Conservation (phyloP, 169 alveolate genomes). For the Plasmodium yoelii region DNA sequence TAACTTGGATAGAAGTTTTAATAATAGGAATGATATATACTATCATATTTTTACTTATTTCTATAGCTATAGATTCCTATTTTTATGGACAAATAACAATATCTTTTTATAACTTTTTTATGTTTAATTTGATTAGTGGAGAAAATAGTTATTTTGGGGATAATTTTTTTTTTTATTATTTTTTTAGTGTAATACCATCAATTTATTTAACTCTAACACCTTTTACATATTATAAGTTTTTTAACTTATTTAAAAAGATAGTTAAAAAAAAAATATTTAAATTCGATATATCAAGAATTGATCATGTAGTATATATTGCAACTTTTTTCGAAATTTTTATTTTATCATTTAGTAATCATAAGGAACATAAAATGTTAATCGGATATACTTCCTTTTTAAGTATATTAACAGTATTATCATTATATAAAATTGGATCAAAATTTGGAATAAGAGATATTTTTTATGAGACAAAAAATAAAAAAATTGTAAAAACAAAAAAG, state of each 20-base stretch:
- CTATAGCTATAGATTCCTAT: constrained; percentile 42
- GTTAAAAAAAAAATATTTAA: constrained; percentile 6
- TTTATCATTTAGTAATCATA: constrained; percentile 59
- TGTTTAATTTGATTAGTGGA: constrained; percentile 45
- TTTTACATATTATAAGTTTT: constrained; percentile 20
- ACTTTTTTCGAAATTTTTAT: constrained; percentile 31
- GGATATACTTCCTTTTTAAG: constrained; percentile 47
- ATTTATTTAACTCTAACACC: constrained; percentile 37
- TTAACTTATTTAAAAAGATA: neutral
- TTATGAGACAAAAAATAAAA: neutral
- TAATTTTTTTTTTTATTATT: constrained; percentile 23
- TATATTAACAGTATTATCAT: constrained; percentile 4
- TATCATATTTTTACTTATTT: constrained; percentile 14
- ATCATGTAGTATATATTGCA: constrained; percentile 21
- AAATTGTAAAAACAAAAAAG: neutral
- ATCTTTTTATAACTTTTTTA: constrained; percentile 32
- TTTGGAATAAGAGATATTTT: neutral
- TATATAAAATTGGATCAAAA: constrained; percentile 4
- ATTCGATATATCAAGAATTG: constrained; percentile 15
- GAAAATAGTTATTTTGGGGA: constrained; percentile 45
- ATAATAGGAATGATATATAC: constrained; percentile 9
- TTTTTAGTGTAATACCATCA: constrained; percentile 33
- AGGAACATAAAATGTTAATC: constrained; percentile 56
- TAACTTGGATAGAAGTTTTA: constrained; percentile 23
- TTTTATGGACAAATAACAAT: constrained; percentile 41